A percentile compares a stretch with the other conserved stretches of the same genome.
Conservation (phyloP, 2,329 filamentous ascomycete genomes). For the Pochonia chlamydosporia region DNA sequence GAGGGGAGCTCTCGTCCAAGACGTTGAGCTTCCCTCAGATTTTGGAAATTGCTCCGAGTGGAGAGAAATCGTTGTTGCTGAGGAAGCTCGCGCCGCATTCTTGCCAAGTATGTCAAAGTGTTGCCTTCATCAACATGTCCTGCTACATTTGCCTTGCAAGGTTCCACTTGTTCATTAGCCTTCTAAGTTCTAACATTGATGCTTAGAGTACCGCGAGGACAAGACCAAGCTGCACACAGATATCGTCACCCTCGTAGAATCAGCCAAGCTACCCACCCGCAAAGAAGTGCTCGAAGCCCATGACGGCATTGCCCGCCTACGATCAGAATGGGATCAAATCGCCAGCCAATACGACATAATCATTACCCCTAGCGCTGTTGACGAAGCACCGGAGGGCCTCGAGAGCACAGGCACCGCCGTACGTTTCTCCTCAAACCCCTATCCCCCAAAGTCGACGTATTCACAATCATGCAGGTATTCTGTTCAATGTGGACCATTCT, state of each 20-base stretch:
- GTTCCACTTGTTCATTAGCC: too few species aligned
- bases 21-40: conserved; percentile 44
- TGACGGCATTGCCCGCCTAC: conserved; percentile 46
- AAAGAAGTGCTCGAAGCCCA: conserved; percentile 44
- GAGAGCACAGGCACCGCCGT: conserved; percentile 47
- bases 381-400: conserved; percentile 51
- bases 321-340: conserved; percentile 50
- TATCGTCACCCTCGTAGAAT: conserved; percentile 47
- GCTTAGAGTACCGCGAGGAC: conserved; percentile 39
- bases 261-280: conserved; percentile 33
- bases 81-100: conserved; percentile 11
- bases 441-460: not conserved
- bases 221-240: conserved; percentile 40
- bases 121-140: not conserved
- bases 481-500: conserved; percentile 29
- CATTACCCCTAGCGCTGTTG: conserved; percentile 51
- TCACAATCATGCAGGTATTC: conserved; percentile 9
- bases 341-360: conserved; percentile 47
- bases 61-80: conserved; percentile 21
- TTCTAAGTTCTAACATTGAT: not conserved
- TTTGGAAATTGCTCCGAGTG: conserved; percentile 45
- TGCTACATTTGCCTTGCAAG: too few species aligned
- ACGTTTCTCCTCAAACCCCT: conserved; percentile 33
- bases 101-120: conserved; percentile 9
- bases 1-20: conserved; percentile 49